Evolutionary conservation across 805 yeast species (phyloP), one percentile per base, ranked within the genome.

Genomic region (Starmerella sp.): DNA sequence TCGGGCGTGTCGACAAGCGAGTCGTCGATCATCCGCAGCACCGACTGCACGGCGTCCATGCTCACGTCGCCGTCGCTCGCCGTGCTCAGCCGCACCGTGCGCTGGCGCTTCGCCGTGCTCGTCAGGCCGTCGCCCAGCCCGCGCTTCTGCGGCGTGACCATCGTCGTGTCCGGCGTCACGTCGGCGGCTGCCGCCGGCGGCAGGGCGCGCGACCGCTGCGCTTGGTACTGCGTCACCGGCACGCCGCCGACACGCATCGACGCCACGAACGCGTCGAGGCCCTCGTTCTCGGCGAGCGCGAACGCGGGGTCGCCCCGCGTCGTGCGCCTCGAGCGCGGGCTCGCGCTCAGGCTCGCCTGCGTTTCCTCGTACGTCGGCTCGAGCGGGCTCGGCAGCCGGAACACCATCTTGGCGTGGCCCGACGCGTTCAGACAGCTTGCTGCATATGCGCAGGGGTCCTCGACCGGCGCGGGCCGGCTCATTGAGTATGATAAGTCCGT

Each of bases 1-100:
- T 67, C 69, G 4, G 72, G 72, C 15, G 71, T 66, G 43, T 67
- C 69, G 5, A 70, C 66, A 7, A 70, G 60, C 31, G 71, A 65
- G 14, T 65, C 63, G 52, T 70, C 73, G 8, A 70, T 70, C 66
- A 70, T 64, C 15, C 73, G 55, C 52, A 70, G 60, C 28, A 70
- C 67, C 4, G 62, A 59, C 39, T 47, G 48, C 38, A 54, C 58
- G 6, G 62, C 57, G 48, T 57, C 62, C 42, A 54, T 30, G 42
- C 60, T 57, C 35, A 59, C 58, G 47, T 59, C 62, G 5, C 51
- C 54, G 13, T 59, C 62, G 31, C 28, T 32, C 6, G 48, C 35
- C 11, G 48, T 34, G 17, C 46, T 51, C 32, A 15, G 22, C 8
- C 17, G 34, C 43, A 45, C 30, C 4, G 55, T 49, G 28, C 62